A percentile compares a stretch with the other conserved stretches of the same genome.
phyloP scores from a whole-genome alignment of 2,329 filamentous ascomycete genomes.

The Arachnomyces sp. region DNA sequence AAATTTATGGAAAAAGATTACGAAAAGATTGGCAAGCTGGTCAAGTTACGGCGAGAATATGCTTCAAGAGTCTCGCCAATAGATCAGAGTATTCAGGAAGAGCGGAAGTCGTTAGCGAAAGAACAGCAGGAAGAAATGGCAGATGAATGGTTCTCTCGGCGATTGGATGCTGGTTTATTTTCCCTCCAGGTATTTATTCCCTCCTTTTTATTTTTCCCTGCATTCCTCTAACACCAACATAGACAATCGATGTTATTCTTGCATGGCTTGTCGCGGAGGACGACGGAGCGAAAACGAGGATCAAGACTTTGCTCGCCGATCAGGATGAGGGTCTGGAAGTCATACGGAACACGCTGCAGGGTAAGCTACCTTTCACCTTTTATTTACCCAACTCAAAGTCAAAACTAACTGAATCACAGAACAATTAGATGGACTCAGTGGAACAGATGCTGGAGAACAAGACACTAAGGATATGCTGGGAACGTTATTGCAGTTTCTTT shows the following conservation, averaged over 20 bases:
- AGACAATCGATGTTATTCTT: conserved; percentile 70
- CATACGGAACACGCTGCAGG: conserved; percentile 61
- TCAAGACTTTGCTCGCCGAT: conserved; percentile 58
- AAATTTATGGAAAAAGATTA: conserved; percentile 97
- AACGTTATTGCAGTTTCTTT: conserved; percentile 44
- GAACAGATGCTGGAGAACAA: conserved; percentile 47
- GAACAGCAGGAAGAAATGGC: conserved; percentile 57
- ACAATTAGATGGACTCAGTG: conserved; percentile 54
- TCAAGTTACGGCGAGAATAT: conserved; percentile 66
- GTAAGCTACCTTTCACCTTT: conserved; percentile 24
- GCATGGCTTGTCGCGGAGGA: conserved; percentile 93
- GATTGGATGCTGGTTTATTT: conserved; percentile 79
- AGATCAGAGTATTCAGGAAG: conserved; percentile 54
- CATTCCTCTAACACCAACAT: conserved; percentile 3
- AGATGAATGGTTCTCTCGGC: conserved; percentile 64
- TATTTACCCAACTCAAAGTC: neutral
- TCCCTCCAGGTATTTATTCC: conserved; percentile 54
- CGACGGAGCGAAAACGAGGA: conserved; percentile 59
- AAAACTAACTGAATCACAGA: conserved; percentile 32
- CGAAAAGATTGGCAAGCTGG: conserved; percentile 67
- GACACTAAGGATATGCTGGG: conserved; percentile 58
- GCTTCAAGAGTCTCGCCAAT: conserved; percentile 54
- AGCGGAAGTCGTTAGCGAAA: conserved; percentile 47
- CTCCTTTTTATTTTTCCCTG: neutral
- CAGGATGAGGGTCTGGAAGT: conserved; percentile 58